Percentiles rank a stretch among this genome's conserved stretches.
Conservation (phyloP, 257 asterid genomes). For the Cynanchum wilfordii region DNA sequence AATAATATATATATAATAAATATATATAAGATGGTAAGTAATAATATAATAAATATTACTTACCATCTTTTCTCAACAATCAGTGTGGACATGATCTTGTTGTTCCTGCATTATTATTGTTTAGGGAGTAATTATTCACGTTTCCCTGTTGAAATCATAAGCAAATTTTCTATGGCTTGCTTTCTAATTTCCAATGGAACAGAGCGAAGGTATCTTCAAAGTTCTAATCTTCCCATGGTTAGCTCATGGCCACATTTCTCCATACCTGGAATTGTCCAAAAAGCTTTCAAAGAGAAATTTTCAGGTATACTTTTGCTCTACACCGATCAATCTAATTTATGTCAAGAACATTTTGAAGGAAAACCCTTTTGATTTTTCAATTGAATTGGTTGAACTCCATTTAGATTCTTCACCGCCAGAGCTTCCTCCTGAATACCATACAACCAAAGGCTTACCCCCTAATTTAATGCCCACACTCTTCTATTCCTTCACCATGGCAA, state of each 20-base stretch:
- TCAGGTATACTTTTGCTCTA: constrained; percentile 36
- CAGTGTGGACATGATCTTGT: too few species aligned
- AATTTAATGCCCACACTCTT: constrained; percentile 5
- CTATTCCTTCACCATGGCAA: not conserved
- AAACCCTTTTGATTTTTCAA: not conserved
- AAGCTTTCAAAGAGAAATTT: constrained; percentile 34
- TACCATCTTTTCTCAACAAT: too few species aligned
- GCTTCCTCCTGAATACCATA: constrained; percentile 8
- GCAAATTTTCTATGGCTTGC: too few species aligned
- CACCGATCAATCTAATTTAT: constrained; percentile 21
- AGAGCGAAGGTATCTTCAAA: not conserved
- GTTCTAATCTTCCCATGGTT: constrained; percentile 48
- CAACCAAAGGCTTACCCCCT: constrained; percentile 1
- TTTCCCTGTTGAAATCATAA: too few species aligned
- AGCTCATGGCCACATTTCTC: constrained; percentile 43
- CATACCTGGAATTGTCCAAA: constrained; percentile 47
- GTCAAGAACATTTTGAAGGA: constrained; percentile 2
- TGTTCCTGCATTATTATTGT: too few species aligned
- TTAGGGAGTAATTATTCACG: too few species aligned
- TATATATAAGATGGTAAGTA: too few species aligned
- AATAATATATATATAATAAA: too few species aligned
- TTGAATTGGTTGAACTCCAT: constrained; percentile 16
- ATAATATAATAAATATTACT: too few species aligned
- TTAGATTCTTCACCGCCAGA: not conserved
- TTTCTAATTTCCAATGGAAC: too few species aligned